Evolutionary conservation across 441 rosid genomes (phyloP).

Genomic region (Arabidopsis hybrid): DNA sequence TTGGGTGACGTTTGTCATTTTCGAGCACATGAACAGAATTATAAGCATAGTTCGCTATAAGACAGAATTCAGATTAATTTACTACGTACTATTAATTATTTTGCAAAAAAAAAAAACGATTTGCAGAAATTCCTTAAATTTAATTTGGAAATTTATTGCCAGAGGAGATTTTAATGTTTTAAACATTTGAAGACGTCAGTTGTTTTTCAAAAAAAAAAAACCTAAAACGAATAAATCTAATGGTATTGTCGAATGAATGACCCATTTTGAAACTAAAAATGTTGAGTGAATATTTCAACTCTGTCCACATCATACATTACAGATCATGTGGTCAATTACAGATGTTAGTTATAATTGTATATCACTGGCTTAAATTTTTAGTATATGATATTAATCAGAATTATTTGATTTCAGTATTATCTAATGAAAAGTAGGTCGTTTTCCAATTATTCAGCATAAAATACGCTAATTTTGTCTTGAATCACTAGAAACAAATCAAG

Average conservation of each 20-base stretch:
- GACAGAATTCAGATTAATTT: too few species aligned
- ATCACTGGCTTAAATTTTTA: constrained; percentile 13
- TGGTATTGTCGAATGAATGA: too few species aligned
- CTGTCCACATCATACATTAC: constrained; percentile 16
- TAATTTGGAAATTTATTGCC: too few species aligned
- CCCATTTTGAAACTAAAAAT: too few species aligned
- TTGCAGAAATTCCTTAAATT: too few species aligned
- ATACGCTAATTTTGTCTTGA: constrained; percentile 23
- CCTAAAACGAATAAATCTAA: too few species aligned
- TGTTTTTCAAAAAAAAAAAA: too few species aligned
- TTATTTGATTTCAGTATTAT: neutral
- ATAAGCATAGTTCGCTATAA: neutral
- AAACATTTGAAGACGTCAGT: too few species aligned
- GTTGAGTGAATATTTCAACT: too few species aligned
- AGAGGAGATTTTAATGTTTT: too few species aligned
- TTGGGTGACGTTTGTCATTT: neutral
- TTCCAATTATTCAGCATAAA: neutral
- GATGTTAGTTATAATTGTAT: constrained; percentile 19
- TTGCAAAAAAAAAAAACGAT: too few species aligned
- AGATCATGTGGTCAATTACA: constrained; percentile 30
- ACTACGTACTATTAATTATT: too few species aligned
- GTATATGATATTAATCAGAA: neutral
- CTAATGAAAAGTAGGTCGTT: neutral
- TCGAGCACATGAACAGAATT: constrained; percentile 3
- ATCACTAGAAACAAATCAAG: constrained; percentile 40